Evolutionary conservation across 177 flowering plant species (phyloP).

Genomic region (Vitis hybrid): DNA sequence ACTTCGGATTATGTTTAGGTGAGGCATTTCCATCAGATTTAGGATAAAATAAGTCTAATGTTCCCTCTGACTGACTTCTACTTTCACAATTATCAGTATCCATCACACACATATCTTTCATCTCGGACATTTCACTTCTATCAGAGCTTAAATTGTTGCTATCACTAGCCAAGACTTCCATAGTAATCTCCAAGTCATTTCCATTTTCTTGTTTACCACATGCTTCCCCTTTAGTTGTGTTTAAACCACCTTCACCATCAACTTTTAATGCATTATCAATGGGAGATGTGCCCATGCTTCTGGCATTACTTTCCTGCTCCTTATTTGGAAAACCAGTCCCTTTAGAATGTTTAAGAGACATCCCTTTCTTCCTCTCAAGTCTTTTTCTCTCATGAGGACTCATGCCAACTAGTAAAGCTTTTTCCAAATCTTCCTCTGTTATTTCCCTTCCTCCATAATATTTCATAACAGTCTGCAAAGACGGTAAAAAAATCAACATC

Average conservation of each 20-base stretch:
- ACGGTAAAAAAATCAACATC: constrained; percentile 1
- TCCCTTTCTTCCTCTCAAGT: constrained; percentile 69
- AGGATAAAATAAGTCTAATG: constrained; percentile 11
- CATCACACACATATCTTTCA: constrained; percentile 5
- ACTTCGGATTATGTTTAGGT: constrained; percentile 48
- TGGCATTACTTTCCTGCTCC: constrained; percentile 15
- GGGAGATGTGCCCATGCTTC: constrained; percentile 2
- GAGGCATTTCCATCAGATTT: constrained; percentile 21
- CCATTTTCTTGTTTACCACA: constrained; percentile 16
- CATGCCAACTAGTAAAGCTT: constrained; percentile 87
- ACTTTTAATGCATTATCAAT: constrained; percentile 8
- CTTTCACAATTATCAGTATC: constrained; percentile 25
- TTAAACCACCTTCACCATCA: constrained; percentile 6
- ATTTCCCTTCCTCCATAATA: constrained; percentile 89
- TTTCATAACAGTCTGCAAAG: constrained; percentile 63
- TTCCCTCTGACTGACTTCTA: constrained; percentile 24
- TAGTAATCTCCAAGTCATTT: constrained; percentile 14
- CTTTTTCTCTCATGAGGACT: constrained; percentile 86
- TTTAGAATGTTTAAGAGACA: constrained; percentile 33
- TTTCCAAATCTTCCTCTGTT: constrained; percentile 75
- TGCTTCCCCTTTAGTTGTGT: constrained; percentile 16
- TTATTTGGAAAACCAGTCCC: constrained; percentile 15
- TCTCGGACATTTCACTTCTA: constrained; percentile 9
- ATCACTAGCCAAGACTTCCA: constrained; percentile 6
- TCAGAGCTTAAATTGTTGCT: constrained; percentile 3